Evolutionary conservation across 345 rosid genomes (phyloP).

Genomic region (Gossypium bickii): DNA sequence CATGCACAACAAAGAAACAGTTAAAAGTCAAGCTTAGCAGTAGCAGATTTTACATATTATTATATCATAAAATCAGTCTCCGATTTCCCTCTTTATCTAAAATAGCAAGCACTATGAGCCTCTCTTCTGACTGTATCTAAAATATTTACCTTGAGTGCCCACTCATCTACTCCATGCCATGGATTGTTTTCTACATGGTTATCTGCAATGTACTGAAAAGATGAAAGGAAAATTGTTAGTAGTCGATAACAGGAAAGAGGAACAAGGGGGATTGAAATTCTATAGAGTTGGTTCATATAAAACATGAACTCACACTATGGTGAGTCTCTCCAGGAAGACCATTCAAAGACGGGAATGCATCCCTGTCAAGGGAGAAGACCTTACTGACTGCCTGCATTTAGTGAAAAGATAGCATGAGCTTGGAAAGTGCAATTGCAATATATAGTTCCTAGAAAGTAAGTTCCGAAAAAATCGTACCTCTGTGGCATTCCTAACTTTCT

Average conservation of each 20-base stretch:
- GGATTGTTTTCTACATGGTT: slow-evolving; percentile 67
- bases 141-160: slow-evolving; percentile 73
- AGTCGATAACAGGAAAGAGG: background rate
- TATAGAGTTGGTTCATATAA: slow-evolving; percentile 6
- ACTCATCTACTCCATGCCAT: slow-evolving; percentile 74
- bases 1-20: no score
- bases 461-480: slow-evolving; percentile 43
- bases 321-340: slow-evolving; percentile 91
- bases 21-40: background rate
- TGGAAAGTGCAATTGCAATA: background rate
- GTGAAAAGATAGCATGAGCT: slow-evolving; percentile 18
- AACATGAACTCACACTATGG: slow-evolving; percentile 62
- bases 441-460: background rate
- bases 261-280: background rate
- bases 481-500: slow-evolving; percentile 92
- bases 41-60: background rate
- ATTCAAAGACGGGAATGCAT: slow-evolving; percentile 77
- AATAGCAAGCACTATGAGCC: background rate
- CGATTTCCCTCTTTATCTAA: background rate
- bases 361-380: slow-evolving; percentile 87
- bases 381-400: slow-evolving; percentile 62
- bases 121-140: background rate
- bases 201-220: slow-evolving; percentile 77
- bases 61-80: background rate
- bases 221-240: slow-evolving; percentile 5